Base-by-base conservation (phyloP, 1,139 yeast genomes). In the Yamadazyma oceani region DNA sequence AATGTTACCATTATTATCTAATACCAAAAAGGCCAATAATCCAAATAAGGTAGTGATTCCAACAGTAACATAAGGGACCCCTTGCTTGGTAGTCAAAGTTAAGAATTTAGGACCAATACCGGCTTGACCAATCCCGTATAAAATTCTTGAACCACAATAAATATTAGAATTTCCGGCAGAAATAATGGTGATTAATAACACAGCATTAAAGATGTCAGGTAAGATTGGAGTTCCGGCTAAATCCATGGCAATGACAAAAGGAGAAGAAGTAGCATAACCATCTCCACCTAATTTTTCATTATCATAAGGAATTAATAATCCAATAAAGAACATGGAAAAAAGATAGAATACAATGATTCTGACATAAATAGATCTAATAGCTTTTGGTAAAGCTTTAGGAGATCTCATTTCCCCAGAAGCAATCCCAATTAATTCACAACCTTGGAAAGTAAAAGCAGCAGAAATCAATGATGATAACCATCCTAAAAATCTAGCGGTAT, bases 361-460 rank as follows among this genome's bases (percentile, higher is more conserved):
- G 66, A 80, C 75, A 49, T 88, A 78, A 26, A 88, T 95, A 55
- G 85, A 85, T 53, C 82, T 78, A 53, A 87, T 85, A 23, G 96
- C 96, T 42, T 75, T 74, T 41, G 96, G 96, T 37, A 90, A 86
- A 11, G 94, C 74, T 48, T 77, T 80, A 40, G 97, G 96, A 61
- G 86, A 85, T 35, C 77, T 73, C 35, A 92, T 77, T 64, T 90
- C 97, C 57, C 96, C 95, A 14, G 95, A 92, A 4, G 95, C 80
- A 40, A 90, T 78, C 51, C 95, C 96, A 22, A 86, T 85, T 49
- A 86, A 74, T 62, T 90, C 97, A 44, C 75, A 71, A 58, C 94
- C 94, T 63, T 82, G 78, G 50, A 85, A 83, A 32, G 95, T 83
- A 66, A 88, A 88, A 45, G 87, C 87, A 27, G 90, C 82, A 44